Conservation (phyloP, 768 basidiomycete species). For the Pleurotus citrinopileatus region DNA sequence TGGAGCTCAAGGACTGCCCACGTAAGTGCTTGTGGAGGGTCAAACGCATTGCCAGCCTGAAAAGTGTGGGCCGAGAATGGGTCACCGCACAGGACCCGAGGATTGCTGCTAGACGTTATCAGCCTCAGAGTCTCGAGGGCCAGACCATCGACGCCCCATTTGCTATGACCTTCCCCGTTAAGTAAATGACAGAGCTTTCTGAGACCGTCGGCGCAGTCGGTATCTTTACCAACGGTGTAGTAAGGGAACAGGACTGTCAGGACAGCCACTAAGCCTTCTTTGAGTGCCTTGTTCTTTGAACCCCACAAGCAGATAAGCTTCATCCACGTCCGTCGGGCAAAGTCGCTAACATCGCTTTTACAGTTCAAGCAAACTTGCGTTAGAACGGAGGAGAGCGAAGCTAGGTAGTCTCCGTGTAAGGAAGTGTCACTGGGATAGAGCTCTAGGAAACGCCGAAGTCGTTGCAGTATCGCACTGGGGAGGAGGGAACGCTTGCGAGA, state of each 20-base stretch:
- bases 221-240: slow-evolving; percentile 38
- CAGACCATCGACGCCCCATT: slow-evolving; percentile 64
- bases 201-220: slow-evolving; percentile 41
- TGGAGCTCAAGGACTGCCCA: slow-evolving; percentile 83
- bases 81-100: neutral
- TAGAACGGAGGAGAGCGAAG: slow-evolving; percentile 65
- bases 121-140: slow-evolving; percentile 66
- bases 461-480: slow-evolving; percentile 17
- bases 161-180: slow-evolving; percentile 58
- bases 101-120: slow-evolving; percentile 27
- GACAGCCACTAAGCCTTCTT: slow-evolving; percentile 78
- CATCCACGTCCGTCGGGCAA: slow-evolving; percentile 64
- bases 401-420: slow-evolving; percentile 73
- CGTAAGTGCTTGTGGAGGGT: slow-evolving; percentile 60
- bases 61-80: slow-evolving; percentile 69
- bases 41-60: slow-evolving; percentile 72
- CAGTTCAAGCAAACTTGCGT: slow-evolving; percentile 78
- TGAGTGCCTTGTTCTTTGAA: slow-evolving; percentile 70
- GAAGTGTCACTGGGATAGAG: slow-evolving; percentile 72
- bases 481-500: slow-evolving; percentile 36
- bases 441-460: slow-evolving; percentile 61
- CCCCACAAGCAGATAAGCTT: slow-evolving; percentile 70
- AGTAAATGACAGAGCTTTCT: slow-evolving; percentile 53
- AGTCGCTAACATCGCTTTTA: slow-evolving; percentile 51
- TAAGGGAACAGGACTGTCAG: slow-evolving; percentile 74